Base-by-base conservation (phyloP, 2,329 filamentous ascomycete species). In the Zasmidium citrigriseum region DNA sequence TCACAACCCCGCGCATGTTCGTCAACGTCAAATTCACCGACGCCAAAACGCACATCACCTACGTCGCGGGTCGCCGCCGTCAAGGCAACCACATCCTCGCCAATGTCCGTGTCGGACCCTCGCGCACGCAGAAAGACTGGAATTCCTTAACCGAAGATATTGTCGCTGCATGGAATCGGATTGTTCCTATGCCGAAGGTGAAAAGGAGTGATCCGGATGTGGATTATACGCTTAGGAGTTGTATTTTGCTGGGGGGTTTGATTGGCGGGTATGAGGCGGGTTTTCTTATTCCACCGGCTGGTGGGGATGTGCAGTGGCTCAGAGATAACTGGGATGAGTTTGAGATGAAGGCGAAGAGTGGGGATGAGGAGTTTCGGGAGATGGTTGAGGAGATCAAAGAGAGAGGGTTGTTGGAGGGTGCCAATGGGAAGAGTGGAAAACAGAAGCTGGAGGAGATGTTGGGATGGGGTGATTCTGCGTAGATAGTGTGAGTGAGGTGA, bases 11-110 rank as follows among this genome's bases (percentile, higher is more conserved):
- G 0, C 71, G 68, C 2, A 64, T 77, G 22, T 80, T 81, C 68
- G 77, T 80, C 50, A 78, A 80, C 59, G 71, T 80, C 14, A 64
- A 68, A 16, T 79, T 78, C 65, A 71, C 65, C 20, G 69, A 76
- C 56, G 41, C 23, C 57, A 25, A 38, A 12, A 12, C 58, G 9
- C 24, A 57, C 45, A 47, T 52, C 7, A 62, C 64, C 24, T 78
- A 75, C 60, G 65, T 77, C 2, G 76, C 63, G 27, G 76, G 76
- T n/a, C 72, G 73, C 25, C 65, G 63, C 4, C 67, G 61, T 16
- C 48, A 48, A 25, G 67, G 48, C 44, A 76, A 76, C 56, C 68
- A 69, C 46, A 73, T 76, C 55, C 45, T 69, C 20, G 73, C 70
- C 2, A 66, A 73, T 51, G 73, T 76, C 1, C 69, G 74, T 20